Evolutionary conservation across 306 rosid genomes (phyloP).

Genomic region (Quercus bicolor): DNA sequence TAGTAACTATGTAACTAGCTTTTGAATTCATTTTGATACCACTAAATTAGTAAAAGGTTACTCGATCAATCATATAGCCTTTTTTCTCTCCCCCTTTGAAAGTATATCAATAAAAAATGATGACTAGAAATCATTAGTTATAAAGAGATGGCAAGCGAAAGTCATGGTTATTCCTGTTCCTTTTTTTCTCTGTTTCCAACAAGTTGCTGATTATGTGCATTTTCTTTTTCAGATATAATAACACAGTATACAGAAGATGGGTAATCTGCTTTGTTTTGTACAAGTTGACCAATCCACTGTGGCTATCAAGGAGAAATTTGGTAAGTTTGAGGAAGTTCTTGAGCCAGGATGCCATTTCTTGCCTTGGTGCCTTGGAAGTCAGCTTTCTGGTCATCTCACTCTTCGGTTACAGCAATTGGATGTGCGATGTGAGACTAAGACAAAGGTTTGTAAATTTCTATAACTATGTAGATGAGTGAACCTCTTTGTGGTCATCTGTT

Average conservation of each 20-base stretch:
- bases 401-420: constrained; percentile 91
- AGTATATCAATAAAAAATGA: no score
- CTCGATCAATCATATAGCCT: no score
- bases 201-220: neutral
- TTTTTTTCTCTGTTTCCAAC: neutral
- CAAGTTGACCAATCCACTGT: constrained; percentile 83
- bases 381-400: constrained; percentile 73
- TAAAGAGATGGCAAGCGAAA: no score
- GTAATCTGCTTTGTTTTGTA: constrained; percentile 58
- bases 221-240: constrained; percentile 1
- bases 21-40: neutral
- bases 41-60: no score
- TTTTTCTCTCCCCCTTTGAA: no score
- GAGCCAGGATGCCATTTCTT: constrained; percentile 92
- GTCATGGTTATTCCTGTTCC: no score
- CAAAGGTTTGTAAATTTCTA: constrained; percentile 58
- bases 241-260: constrained; percentile 55
- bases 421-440: constrained; percentile 84
- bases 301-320: constrained; percentile 77
- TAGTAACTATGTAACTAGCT: neutral
- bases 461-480: constrained; percentile 8
- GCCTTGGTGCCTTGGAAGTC: constrained; percentile 79
- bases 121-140: no score
- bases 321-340: constrained; percentile 65
- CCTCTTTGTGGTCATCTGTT: constrained; percentile 3